A percentile compares a stretch with the other conserved stretches of the same genome.
phyloP scores from a whole-genome alignment of 139 green algal genomes.

The Chlorella sp. region DNA sequence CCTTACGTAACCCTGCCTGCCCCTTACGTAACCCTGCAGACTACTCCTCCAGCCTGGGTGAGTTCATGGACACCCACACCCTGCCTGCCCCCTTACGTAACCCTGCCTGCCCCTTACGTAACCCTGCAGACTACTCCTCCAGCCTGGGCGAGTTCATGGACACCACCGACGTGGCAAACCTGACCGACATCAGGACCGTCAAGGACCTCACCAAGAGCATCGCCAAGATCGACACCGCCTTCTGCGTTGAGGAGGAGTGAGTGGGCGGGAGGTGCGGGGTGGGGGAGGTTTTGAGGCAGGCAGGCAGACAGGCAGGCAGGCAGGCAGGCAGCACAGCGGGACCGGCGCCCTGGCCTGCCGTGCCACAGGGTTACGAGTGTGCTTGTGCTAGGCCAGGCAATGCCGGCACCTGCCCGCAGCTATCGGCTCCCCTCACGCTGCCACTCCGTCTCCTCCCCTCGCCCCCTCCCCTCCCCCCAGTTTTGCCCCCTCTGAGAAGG shows the following conservation, averaged over 20 bases:
- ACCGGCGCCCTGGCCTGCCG: too few relatives aligned
- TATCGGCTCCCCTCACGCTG: neutral
- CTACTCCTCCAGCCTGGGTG: neutral
- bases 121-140: constrained; percentile 18
- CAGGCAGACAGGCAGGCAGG: too few relatives aligned
- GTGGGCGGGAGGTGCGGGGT: neutral
- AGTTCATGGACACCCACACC: neutral
- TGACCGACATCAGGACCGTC: neutral
- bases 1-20: too few relatives aligned
- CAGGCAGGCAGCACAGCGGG: too few relatives aligned
- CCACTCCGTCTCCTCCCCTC: too few relatives aligned
- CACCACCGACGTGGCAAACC: neutral
- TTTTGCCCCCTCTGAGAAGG: constrained; percentile 3
- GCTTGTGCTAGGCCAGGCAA: too few relatives aligned
- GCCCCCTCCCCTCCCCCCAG: neutral
- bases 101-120: too few relatives aligned
- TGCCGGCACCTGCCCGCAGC: too few relatives aligned
- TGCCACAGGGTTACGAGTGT: too few relatives aligned
- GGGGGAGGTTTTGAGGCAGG: too few relatives aligned
- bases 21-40: neutral
- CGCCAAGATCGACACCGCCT: neutral
- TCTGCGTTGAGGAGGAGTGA: constrained; percentile 17
- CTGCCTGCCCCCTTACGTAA: neutral
- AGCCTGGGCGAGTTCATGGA: constrained; percentile 32
- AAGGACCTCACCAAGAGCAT: neutral